Evolutionary conservation across 164 flowering plant genomes (phyloP), one percentile per base, ranked within the genome.

Genomic region (Sedum album): DNA sequence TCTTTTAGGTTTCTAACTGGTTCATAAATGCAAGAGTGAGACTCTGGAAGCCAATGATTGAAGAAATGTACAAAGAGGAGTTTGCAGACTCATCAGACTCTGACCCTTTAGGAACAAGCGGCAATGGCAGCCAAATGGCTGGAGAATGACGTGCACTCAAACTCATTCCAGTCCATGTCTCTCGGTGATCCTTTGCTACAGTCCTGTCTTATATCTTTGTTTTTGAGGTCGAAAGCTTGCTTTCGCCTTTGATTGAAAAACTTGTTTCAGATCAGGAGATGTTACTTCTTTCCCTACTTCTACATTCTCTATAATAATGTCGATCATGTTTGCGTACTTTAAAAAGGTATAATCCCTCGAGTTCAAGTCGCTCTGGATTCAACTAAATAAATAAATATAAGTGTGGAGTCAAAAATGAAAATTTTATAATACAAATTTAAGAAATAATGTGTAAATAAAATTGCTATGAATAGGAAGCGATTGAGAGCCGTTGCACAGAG

Each of bases 21-120:
- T 90, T 89, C 70, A 92, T 92, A 69, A 90, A 90, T 76, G 94
- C 96, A 25, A 78, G 98, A 36, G 95, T 92, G 39, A 76, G 94
- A 39, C 79, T 92, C 18, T 88, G 96, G 96, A 90, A 90, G 78
- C 98, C 96, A 2, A 90, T 92, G 98, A 84, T 88, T 5, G 93
- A 90, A 75, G 98, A 90, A 73, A 87, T 92, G 86, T 87, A 90
- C 78, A 86, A 79, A 72, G 96, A 87, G 57, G 98, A 89, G 68
- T 82, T 82, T 74, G 90, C 73, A 31, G 91, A 84, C 36, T 82
- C 84, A 36, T 81, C 90, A 44, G 89, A 84, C 70, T 77, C 83
- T 7, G 79, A 81, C 72, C 77, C 73, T 31, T 74, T 80, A 10
- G 64, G 74, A 25, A 79, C 77, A 2, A 67, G 76, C 70, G 62